These are phyloP conservation scores for Neopestalotiopsis rosae DNA, from an alignment of 2,329 filamentous ascomycete genomes.

Conservation along the genomic window DNA sequence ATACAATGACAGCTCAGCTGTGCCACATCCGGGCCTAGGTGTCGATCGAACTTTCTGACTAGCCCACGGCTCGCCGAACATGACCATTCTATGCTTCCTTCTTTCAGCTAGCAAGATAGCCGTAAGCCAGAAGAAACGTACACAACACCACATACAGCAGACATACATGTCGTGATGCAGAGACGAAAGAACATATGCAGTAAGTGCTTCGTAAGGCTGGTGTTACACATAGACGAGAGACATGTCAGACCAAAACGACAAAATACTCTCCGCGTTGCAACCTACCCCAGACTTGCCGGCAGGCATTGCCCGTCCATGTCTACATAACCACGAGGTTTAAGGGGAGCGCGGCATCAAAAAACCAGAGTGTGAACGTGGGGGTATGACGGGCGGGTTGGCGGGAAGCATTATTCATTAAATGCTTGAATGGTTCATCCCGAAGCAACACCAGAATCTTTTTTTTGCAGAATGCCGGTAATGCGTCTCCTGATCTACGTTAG, in stretches of 20 bases:
- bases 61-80: neutral
- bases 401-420: neutral
- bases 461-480: no score
- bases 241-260: neutral
- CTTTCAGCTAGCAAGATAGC: neutral
- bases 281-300: slow-evolving; percentile 1
- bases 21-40: neutral
- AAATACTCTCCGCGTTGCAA: slow-evolving; percentile 5
- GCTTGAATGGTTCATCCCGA: neutral
- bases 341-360: neutral
- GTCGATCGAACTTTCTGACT: neutral
- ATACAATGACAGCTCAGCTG: neutral
- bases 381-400: neutral
- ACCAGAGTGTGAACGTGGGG: neutral
- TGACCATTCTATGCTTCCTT: neutral
- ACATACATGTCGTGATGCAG: neutral
- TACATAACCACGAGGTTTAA: neutral
- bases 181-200: neutral
- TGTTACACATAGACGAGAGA: slow-evolving; percentile 5
- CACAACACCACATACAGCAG: neutral
- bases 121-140: neutral
- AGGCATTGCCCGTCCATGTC: slow-evolving; percentile 1
- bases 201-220: slow-evolving; percentile 11
- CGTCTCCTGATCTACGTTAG: no score
- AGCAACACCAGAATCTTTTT: neutral